These are phyloP conservation scores for Croton laevigatus DNA, from an alignment of 441 rosid species.

Conservation along the genomic window DNA sequence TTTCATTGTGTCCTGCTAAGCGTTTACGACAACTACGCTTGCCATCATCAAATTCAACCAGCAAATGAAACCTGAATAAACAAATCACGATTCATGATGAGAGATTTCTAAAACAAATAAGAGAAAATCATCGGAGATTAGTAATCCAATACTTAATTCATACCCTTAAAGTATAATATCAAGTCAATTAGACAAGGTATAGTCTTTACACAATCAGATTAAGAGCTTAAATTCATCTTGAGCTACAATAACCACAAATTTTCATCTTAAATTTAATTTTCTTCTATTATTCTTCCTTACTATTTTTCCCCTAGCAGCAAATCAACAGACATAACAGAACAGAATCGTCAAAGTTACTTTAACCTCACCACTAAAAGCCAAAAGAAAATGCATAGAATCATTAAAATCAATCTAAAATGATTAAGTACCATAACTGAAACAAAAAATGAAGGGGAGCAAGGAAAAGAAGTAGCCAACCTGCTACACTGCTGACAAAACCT, in stretches of 20 bases:
- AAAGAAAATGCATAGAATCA: conserved; percentile 4
- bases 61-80: conserved; percentile 73
- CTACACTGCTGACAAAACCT: conserved; percentile 98
- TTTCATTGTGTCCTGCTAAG: conserved; percentile 82
- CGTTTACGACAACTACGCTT: conserved; percentile 93
- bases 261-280: neutral
- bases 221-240: conserved; percentile 1
- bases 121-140: neutral
- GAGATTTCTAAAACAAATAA: neutral
- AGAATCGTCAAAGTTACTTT: neutral
- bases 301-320: neutral
- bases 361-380: conserved; percentile 6
- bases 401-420: neutral
- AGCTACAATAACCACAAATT: neutral
- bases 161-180: neutral
- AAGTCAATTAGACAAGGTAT: conserved; percentile 7
- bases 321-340: neutral
- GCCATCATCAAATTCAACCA: conserved; percentile 80
- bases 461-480: conserved; percentile 47
- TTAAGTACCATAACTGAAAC: neutral
- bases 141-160: neutral
- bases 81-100: neutral
- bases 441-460: neutral
- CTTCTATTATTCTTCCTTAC: neutral
- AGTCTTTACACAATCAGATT: neutral